Conservation (phyloP, 106 monocot genomes). For the Apostasia shenzhenica region DNA sequence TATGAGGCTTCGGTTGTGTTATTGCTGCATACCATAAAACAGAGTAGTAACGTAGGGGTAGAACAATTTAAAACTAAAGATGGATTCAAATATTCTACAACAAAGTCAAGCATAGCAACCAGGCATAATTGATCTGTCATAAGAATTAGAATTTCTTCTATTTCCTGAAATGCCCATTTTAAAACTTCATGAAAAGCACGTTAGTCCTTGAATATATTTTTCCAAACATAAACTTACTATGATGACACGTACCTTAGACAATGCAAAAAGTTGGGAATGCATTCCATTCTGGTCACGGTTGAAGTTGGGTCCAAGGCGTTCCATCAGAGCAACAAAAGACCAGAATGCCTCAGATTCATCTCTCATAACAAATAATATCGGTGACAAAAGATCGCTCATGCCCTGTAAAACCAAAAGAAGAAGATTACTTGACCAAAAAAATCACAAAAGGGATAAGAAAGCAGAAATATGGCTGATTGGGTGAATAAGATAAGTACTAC, state of each 20-base stretch:
- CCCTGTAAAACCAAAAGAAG: constrained; percentile 29
- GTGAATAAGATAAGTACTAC: not conserved
- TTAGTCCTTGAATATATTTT: not conserved
- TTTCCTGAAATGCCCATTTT: no score
- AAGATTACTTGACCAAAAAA: not conserved
- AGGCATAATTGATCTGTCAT: no score
- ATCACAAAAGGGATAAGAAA: not conserved
- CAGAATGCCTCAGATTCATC: constrained; percentile 80
- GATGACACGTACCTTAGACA: constrained; percentile 49
- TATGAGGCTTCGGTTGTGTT: no score
- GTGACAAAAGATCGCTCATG: constrained; percentile 83
- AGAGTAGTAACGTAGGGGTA: not conserved
- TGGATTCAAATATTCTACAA: no score
- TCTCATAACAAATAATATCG: constrained; percentile 75
- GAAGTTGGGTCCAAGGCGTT: constrained; percentile 78
- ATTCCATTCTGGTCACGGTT: constrained; percentile 89
- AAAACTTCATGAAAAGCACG: not conserved
- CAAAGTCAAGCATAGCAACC: no score
- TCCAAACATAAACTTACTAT: not conserved
- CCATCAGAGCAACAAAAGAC: constrained; percentile 82
- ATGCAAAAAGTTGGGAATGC: constrained; percentile 80
- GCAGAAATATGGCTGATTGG: not conserved
- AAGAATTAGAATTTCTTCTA: no score
- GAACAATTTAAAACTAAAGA: no score
- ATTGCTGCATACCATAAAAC: no score